Conservation (phyloP, 495 filamentous ascomycete species). For the Aspergillus indologenus region DNA sequence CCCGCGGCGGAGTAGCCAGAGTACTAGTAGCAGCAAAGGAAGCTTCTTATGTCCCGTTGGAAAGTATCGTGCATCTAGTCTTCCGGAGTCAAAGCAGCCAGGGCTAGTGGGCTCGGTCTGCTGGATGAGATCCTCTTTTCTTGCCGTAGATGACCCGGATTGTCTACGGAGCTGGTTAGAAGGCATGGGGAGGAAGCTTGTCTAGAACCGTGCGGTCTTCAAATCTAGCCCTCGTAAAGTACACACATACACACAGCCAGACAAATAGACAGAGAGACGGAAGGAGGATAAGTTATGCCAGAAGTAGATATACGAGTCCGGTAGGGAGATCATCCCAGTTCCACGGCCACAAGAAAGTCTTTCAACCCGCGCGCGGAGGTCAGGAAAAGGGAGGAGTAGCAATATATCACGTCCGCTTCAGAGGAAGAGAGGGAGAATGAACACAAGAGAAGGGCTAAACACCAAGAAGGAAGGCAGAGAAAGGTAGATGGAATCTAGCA, state of each 20-base stretch:
- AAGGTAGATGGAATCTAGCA: no score
- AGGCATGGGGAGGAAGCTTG: no score
- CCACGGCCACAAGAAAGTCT: no score
- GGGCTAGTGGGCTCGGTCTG: background rate
- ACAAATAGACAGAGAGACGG: conserved; percentile 3
- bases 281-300: conserved; percentile 2
- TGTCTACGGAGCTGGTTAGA: no score
- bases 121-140: background rate
- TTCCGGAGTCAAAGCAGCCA: background rate
- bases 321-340: no score
- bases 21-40: no score
- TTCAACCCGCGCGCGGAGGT: no score
- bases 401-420: no score
- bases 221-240: conserved; percentile 20
- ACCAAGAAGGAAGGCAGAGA: no score
- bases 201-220: conserved; percentile 6
- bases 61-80: background rate
- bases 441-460: conserved; percentile 1
- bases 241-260: conserved; percentile 18
- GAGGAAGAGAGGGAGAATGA: conserved; percentile 2
- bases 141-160: background rate
- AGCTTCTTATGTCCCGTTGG: no score
- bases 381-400: conserved; percentile 3
- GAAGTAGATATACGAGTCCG: background rate
- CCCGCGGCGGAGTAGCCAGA: background rate